phyloP scores from a whole-genome alignment of 1,284 basidiomycete species.

The Hemileia vastatrix region DNA sequence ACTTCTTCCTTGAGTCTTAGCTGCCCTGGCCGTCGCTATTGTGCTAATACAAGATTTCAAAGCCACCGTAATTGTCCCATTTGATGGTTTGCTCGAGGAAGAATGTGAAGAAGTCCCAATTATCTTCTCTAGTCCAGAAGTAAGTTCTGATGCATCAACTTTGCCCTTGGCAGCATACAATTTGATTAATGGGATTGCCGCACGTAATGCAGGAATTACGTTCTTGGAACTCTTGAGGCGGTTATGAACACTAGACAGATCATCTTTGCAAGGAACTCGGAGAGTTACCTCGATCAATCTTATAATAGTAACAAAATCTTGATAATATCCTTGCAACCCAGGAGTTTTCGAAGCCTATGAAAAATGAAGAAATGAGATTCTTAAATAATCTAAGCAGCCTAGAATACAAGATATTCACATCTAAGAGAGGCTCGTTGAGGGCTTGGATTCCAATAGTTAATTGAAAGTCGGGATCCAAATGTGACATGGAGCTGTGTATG shows the following conservation, averaged over 20 bases:
- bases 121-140: too few relatives aligned
- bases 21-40: slow-evolving; percentile 17
- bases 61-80: too few relatives aligned
- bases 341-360: slow-evolving; percentile 15
- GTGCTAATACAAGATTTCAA: slow-evolving; percentile 23
- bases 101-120: too few relatives aligned
- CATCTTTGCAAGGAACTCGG: slow-evolving; percentile 48
- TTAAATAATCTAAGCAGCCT: neutral
- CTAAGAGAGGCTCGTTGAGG: slow-evolving; percentile 55
- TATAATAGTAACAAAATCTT: slow-evolving; percentile 58
- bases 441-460: slow-evolving; percentile 63
- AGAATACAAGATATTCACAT: slow-evolving; percentile 48
- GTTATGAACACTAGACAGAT: slow-evolving; percentile 2
- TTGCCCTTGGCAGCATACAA: slow-evolving; percentile 17
- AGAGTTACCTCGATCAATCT: slow-evolving; percentile 57
- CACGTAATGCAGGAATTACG: neutral
- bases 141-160: too few relatives aligned
- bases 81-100: too few relatives aligned
- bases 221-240: slow-evolving; percentile 7
- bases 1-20: slow-evolving; percentile 6
- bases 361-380: neutral
- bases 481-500: slow-evolving; percentile 55
- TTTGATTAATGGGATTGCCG: slow-evolving; percentile 10
- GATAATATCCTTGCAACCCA: slow-evolving; percentile 51
- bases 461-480: slow-evolving; percentile 58